Conservation (phyloP, 805 yeast species). For the Yamadazyma philogaea region DNA sequence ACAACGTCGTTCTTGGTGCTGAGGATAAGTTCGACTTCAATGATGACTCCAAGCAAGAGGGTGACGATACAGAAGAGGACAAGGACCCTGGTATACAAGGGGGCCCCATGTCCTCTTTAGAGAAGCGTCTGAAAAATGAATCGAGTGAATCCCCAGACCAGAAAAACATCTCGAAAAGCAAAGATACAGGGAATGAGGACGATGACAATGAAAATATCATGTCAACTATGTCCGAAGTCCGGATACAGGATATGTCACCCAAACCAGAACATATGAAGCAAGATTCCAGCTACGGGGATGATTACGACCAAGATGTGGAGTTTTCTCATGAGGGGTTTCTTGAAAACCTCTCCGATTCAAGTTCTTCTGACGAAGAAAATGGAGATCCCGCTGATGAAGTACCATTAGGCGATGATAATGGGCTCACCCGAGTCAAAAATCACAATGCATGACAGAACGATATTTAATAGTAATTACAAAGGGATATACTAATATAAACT, state of each 20-base stretch:
- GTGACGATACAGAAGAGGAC: conserved; percentile 8
- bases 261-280: conserved; percentile 18
- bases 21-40: conserved; percentile 15
- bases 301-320: conserved; percentile 25
- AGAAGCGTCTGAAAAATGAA: not conserved
- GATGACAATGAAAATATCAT: conserved; percentile 21
- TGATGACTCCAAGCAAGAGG: conserved; percentile 2
- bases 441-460: conserved; percentile 23
- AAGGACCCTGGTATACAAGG: too few species aligned
- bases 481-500: not conserved
- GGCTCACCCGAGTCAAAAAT: conserved; percentile 41
- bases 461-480: not conserved
- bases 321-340: conserved; percentile 31
- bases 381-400: conserved; percentile 16
- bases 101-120: too few species aligned
- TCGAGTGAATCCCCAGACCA: not conserved
- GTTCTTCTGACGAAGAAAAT: conserved; percentile 31
- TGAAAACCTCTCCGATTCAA: conserved; percentile 44
- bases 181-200: conserved; percentile 12
- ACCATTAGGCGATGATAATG: conserved; percentile 23
- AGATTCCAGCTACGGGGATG: conserved; percentile 24
- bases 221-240: conserved; percentile 18
- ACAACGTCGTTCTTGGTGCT: conserved; percentile 56
- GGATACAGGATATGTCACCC: conserved; percentile 34
- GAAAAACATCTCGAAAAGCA: not conserved